Conservation (phyloP, 1,284 basidiomycete genomes). For the Xerocomus amazonicus region DNA sequence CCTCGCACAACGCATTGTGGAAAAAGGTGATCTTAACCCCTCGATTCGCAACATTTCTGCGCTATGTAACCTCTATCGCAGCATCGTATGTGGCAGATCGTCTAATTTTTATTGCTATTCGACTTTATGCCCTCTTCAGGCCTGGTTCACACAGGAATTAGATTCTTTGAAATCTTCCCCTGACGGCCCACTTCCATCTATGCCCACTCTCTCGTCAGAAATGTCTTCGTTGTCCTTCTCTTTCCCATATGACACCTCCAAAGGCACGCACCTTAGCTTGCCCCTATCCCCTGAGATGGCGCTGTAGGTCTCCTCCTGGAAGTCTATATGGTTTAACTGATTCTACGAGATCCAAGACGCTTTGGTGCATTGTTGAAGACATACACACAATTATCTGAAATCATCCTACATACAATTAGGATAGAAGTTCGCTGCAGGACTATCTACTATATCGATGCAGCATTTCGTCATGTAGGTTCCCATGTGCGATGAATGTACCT, state of each 20-base stretch:
- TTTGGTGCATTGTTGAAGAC: constrained; percentile 89
- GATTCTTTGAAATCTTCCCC: constrained; percentile 59
- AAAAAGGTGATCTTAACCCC: constrained; percentile 69
- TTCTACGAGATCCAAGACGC: constrained; percentile 50
- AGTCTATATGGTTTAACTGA: background rate
- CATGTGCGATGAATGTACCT: background rate
- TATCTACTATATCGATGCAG: constrained; percentile 78
- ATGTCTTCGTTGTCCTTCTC: constrained; percentile 44
- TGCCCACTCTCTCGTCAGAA: constrained; percentile 48
- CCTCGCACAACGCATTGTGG: constrained; percentile 50
- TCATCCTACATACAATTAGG: constrained; percentile 86
- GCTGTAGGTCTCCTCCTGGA: constrained; percentile 51
- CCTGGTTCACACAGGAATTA: constrained; percentile 78
- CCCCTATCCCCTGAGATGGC: constrained; percentile 86
- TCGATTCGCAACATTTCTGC: constrained; percentile 75
- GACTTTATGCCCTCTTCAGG: constrained; percentile 42
- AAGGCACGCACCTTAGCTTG: constrained; percentile 53
- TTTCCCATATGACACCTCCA: constrained; percentile 28
- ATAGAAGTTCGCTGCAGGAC: constrained; percentile 86
- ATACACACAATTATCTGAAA: constrained; percentile 83
- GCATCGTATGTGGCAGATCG: constrained; percentile 59
- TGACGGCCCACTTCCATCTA: constrained; percentile 54
- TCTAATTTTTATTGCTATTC: constrained; percentile 1
- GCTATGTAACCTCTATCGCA: constrained; percentile 81
- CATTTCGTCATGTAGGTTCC: constrained; percentile 64